A percentile compares a stretch with the other conserved stretches of the same genome.
phyloP scores from a whole-genome alignment of 345 rosid genomes.

The Adansonia digitata region DNA sequence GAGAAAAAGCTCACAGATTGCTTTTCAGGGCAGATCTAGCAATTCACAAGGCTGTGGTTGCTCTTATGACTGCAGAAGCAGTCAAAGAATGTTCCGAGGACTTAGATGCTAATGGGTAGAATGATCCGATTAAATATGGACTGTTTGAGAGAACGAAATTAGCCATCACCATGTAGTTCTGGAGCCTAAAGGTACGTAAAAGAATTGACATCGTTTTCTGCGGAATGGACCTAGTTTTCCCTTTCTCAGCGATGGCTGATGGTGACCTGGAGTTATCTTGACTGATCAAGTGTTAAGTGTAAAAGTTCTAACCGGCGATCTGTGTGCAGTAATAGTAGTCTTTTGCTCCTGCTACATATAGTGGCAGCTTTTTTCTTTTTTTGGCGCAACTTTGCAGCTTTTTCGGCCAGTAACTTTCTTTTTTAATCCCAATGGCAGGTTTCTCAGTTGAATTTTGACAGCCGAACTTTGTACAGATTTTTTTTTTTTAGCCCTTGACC shows the following conservation, averaged over 20 bases:
- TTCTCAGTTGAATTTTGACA: slow-evolving; percentile 30
- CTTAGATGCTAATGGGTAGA: slow-evolving; percentile 34
- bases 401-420: slow-evolving; percentile 16
- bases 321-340: slow-evolving; percentile 10
- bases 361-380: slow-evolving; percentile 21
- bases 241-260: too few relatives aligned
- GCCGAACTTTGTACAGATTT: slow-evolving; percentile 40
- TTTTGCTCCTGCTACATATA: slow-evolving; percentile 18
- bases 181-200: slow-evolving; percentile 5
- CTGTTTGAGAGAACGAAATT: slow-evolving; percentile 14
- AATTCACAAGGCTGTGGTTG: slow-evolving; percentile 83
- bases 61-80: slow-evolving; percentile 87
- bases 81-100: slow-evolving; percentile 55
- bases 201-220: slow-evolving; percentile 2
- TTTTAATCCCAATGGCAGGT: slow-evolving; percentile 22
- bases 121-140: slow-evolving; percentile 16
- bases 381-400: slow-evolving; percentile 11
- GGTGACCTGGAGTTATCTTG: too few relatives aligned
- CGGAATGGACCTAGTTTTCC: too few relatives aligned
- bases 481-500: slow-evolving; percentile 2
- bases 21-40: slow-evolving; percentile 76
- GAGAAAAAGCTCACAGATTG: slow-evolving; percentile 76
- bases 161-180: slow-evolving; percentile 14
- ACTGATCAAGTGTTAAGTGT: too few relatives aligned
- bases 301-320: slow-evolving; percentile 11